Conservation (phyloP, 352 stramenopile genomes). For the Pythium coloratum region DNA sequence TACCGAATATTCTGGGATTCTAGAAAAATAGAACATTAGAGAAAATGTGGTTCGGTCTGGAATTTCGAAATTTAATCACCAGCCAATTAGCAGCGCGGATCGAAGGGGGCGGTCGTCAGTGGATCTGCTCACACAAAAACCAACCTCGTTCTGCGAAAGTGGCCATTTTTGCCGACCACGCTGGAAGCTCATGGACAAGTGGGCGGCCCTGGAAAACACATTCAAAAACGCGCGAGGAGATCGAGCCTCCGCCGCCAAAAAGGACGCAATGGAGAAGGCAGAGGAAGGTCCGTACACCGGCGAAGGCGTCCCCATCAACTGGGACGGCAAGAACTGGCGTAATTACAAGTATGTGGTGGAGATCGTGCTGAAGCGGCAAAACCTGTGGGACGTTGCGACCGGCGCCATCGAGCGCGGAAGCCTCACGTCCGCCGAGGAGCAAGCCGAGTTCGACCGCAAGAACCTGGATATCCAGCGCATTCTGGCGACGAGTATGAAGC, state of each 20-base stretch:
- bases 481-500: background rate
- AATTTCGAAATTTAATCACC: background rate
- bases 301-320: background rate
- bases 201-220: background rate
- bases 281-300: background rate
- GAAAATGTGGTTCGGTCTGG: background rate
- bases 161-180: background rate
- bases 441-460: background rate
- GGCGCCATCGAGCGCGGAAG: background rate
- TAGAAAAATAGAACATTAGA: background rate
- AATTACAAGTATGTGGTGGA: background rate
- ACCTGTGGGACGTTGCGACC: background rate
- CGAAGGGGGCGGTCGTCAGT: too few species aligned
- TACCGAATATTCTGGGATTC: background rate
- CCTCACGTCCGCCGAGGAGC: background rate
- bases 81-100: background rate
- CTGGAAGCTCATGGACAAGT: background rate
- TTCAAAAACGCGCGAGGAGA: background rate
- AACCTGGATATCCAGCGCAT: constrained; percentile 1
- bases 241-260: background rate
- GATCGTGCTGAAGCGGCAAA: background rate
- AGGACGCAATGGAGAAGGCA: background rate
- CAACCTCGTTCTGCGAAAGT: too few species aligned
- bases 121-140: background rate
- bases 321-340: constrained; percentile 1